A percentile compares a stretch with the other conserved stretches of the same genome.
phyloP scores from a whole-genome alignment of 1,139 yeast species.

The Spencermartinsiella ligniputridi region DNA sequence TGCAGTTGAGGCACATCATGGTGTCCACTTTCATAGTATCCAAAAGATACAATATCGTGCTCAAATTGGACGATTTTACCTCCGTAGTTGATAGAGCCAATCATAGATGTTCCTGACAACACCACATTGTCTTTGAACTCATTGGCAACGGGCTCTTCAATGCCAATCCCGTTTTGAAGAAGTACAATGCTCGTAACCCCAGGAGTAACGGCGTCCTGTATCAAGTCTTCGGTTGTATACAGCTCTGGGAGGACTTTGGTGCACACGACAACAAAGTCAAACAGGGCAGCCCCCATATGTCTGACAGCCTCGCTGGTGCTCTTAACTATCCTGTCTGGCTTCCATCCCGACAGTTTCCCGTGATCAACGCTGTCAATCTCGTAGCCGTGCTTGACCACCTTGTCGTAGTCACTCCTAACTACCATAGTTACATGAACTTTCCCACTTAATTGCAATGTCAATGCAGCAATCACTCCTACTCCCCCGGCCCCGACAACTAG shows the following conservation, averaged over 20 bases:
- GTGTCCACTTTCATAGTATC: constrained; percentile 40
- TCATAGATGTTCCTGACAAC: constrained; percentile 65
- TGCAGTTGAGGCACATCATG: constrained; percentile 23
- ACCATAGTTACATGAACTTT: constrained; percentile 56
- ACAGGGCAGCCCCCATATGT: constrained; percentile 38
- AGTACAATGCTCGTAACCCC: constrained; percentile 53
- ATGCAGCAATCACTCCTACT: constrained; percentile 67
- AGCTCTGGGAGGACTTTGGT: constrained; percentile 75
- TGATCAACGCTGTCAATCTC: constrained; percentile 57
- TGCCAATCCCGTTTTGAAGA: constrained; percentile 71
- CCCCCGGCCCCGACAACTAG: constrained; percentile 69
- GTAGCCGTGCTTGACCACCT: constrained; percentile 50
- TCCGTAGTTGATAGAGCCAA: constrained; percentile 57
- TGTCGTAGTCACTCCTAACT: constrained; percentile 60
- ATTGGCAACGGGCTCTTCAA: constrained; percentile 56
- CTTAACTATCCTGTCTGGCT: constrained; percentile 40
- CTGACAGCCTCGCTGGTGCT: constrained; percentile 44
- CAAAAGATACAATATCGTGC: constrained; percentile 50
- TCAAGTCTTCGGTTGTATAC: constrained; percentile 52
- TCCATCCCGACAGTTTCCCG: constrained; percentile 51
- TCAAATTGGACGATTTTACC: constrained; percentile 49
- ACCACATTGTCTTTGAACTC: constrained; percentile 56
- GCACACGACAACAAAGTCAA: constrained; percentile 62
- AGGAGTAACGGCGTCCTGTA: constrained; percentile 50
- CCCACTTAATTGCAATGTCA: constrained; percentile 48